These are phyloP conservation scores for Pseudopyrenochaeta lycopersici DNA, from an alignment of 2,329 filamentous ascomycete species.

Conservation along the genomic window DNA sequence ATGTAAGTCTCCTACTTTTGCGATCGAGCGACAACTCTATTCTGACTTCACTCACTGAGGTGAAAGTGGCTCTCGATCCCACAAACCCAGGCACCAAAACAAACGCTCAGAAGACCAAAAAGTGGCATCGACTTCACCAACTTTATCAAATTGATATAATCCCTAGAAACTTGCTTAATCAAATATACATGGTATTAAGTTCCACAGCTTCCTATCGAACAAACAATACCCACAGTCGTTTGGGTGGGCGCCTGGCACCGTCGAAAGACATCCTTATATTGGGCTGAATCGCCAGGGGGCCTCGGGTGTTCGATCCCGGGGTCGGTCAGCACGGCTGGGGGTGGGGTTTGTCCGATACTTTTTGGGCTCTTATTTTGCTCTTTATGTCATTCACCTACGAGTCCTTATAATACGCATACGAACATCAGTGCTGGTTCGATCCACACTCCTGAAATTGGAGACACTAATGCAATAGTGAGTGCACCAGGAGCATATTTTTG, in stretches of 20 bases:
- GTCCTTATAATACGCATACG: too few relatives aligned
- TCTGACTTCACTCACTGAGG: slow-evolving; percentile 2
- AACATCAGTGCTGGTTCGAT: too few relatives aligned
- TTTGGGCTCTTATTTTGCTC: not conserved
- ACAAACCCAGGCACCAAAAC: slow-evolving; percentile 2
- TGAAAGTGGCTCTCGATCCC: slow-evolving; percentile 6
- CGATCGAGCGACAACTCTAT: not conserved
- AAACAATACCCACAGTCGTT: not conserved
- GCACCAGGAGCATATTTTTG: too few relatives aligned
- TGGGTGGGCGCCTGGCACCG: not conserved
- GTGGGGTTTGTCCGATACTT: not conserved
- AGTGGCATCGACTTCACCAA: not conserved
- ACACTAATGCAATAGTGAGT: too few relatives aligned
- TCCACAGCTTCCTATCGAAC: not conserved
- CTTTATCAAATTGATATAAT: not conserved
- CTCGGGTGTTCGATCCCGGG: not conserved
- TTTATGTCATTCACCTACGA: not conserved
- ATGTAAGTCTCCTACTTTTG: not conserved
- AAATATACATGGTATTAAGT: not conserved
- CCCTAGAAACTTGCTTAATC: not conserved
- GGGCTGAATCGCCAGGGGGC: not conserved
- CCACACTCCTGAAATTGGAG: too few relatives aligned
- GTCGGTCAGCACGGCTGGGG: not conserved
- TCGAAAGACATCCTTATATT: not conserved
- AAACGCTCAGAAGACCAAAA: slow-evolving; percentile 1